These are phyloP conservation scores for Solanum lignicaule DNA, from an alignment of 257 asterid species.

Conservation along the genomic window DNA sequence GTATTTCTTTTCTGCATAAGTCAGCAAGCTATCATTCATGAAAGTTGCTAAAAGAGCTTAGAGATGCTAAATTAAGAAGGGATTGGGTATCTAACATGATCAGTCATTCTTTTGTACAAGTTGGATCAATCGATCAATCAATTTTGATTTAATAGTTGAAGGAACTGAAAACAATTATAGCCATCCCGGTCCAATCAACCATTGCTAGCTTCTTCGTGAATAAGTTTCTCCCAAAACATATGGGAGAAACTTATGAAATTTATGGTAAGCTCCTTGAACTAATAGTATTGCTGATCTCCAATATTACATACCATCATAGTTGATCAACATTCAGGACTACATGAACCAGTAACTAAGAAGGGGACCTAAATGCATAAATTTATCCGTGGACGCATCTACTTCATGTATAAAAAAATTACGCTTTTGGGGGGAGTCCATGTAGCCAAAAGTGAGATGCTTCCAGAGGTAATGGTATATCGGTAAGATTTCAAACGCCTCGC, in stretches of 20 bases:
- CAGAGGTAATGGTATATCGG: background rate
- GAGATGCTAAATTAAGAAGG: background rate
- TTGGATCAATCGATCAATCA: background rate
- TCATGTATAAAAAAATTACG: background rate
- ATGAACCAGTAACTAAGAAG: background rate
- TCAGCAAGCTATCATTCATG: background rate
- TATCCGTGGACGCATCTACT: background rate
- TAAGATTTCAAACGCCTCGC: background rate
- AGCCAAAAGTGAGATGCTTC: background rate
- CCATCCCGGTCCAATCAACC: background rate
- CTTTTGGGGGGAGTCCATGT: background rate
- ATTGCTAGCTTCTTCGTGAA: background rate
- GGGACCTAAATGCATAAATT: background rate
- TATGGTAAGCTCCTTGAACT: background rate
- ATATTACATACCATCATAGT: background rate
- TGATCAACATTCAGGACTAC: background rate
- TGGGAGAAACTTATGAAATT: background rate
- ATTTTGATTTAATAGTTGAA: background rate
- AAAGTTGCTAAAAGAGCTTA: background rate
- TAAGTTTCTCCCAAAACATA: background rate
- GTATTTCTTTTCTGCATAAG: slow-evolving; percentile 71
- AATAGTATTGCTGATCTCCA: background rate
- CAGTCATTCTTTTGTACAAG: background rate
- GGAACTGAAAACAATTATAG: background rate
- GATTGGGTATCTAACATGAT: background rate